Evolutionary conservation across 345 rosid species (phyloP).

Genomic region (Eutrema yunnanense): DNA sequence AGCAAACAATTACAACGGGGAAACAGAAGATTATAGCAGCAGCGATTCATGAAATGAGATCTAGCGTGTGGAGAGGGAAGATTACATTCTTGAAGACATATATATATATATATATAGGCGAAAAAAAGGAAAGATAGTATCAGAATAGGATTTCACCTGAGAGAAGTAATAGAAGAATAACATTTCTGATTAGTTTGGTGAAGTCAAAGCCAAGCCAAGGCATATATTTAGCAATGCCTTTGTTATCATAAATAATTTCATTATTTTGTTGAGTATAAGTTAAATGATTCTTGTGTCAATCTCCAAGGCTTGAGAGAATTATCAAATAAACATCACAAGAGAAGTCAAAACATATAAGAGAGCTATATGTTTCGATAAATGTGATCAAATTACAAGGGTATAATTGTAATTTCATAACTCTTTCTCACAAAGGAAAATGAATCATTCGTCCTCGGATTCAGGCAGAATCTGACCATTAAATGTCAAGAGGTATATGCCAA

Average conservation of each 20-base stretch:
- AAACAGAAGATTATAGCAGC: slow-evolving; percentile 77
- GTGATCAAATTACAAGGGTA: neutral
- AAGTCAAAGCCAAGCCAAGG: slow-evolving; percentile 18
- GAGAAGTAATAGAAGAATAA: slow-evolving; percentile 15
- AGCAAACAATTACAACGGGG: slow-evolving; percentile 30
- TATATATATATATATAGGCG: slow-evolving; percentile 1
- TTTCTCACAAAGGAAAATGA: neutral
- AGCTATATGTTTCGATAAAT: too few relatives aligned
- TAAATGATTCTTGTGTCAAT: neutral
- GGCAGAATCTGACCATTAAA: slow-evolving; percentile 13
- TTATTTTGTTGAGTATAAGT: slow-evolving; percentile 6
- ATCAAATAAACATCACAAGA: too few relatives aligned
- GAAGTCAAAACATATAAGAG: too few relatives aligned
- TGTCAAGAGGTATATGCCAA: slow-evolving; percentile 14
- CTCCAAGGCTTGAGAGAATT: neutral
- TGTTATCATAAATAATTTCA: slow-evolving; percentile 12
- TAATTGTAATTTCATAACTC: neutral
- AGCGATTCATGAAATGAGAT: slow-evolving; percentile 40
- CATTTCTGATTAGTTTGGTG: slow-evolving; percentile 27
- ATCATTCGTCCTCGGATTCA: slow-evolving; percentile 12
- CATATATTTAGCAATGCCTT: slow-evolving; percentile 28
- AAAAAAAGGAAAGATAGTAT: slow-evolving; percentile 18
- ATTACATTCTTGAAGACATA: slow-evolving; percentile 23
- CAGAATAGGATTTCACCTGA: slow-evolving; percentile 22
- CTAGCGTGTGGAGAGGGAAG: slow-evolving; percentile 4